These are phyloP conservation scores for Leersia perrieri DNA, from an alignment of 176 grass and related monocot genomes.

Conservation along the genomic window DNA sequence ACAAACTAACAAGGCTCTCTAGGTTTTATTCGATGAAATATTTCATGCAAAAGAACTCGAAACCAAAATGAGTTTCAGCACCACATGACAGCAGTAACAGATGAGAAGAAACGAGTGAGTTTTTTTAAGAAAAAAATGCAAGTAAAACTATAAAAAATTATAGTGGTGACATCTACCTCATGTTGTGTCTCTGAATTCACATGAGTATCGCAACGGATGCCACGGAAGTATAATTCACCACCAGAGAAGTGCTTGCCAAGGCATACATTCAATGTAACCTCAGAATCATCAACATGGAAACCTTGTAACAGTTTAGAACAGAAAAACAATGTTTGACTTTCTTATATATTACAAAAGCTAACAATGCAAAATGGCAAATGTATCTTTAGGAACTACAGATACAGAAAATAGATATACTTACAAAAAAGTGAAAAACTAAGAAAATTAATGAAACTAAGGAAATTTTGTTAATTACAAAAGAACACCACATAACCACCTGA, in stretches of 20 bases:
- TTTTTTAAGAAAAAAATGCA: background rate
- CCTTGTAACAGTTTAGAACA: constrained; percentile 42
- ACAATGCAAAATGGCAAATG: background rate
- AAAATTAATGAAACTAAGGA: background rate
- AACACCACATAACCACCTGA: constrained; percentile 5
- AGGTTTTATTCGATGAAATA: constrained; percentile 8
- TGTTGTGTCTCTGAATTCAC: constrained; percentile 84
- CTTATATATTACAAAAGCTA: background rate
- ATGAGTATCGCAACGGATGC: constrained; percentile 92
- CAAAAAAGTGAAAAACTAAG: background rate
- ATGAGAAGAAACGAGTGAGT: background rate
- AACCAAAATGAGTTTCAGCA: background rate
- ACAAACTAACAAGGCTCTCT: background rate
- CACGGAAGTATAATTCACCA: constrained; percentile 94
- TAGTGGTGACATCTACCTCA: constrained; percentile 52
- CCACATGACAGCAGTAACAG: background rate
- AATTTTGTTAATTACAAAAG: background rate
- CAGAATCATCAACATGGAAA: constrained; percentile 99
- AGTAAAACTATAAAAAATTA: background rate
- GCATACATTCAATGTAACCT: constrained; percentile 96
- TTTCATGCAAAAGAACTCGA: background rate
- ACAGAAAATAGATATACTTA: background rate
- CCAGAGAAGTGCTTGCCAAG: constrained; percentile 94
- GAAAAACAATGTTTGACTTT: background rate
- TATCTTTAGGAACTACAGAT: background rate